Evolutionary conservation across 108 stramenopile species (phyloP).

Genomic region (Mediolabrus comicus): DNA sequence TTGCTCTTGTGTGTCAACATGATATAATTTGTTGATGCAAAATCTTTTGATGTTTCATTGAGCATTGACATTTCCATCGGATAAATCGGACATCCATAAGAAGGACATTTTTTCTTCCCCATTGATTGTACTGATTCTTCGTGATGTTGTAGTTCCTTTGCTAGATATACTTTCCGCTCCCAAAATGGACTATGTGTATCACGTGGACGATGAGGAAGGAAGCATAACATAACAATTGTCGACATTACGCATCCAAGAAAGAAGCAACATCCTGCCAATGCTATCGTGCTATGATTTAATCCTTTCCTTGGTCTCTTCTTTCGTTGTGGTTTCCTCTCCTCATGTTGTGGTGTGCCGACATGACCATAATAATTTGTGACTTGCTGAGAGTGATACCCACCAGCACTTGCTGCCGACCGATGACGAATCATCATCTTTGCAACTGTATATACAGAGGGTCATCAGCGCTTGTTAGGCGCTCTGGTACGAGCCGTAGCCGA

Average conservation of each 20-base stretch:
- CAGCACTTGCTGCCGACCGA: too few species aligned
- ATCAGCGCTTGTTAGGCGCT: too few species aligned
- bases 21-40: conserved; percentile 24
- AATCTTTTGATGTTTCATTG: neutral
- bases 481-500: too few species aligned
- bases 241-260: neutral
- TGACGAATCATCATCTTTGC: too few species aligned
- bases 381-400: too few species aligned
- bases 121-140: neutral
- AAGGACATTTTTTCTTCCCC: conserved; percentile 16
- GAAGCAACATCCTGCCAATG: neutral
- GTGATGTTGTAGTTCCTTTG: neutral
- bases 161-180: neutral
- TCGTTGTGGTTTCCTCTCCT: neutral
- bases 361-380: neutral
- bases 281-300: neutral
- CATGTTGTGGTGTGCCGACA: neutral
- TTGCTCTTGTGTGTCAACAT: conserved; percentile 43
- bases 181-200: neutral
- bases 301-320: neutral
- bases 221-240: neutral
- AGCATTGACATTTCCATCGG: conserved; percentile 5
- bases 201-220: neutral
- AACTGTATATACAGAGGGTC: too few species aligned
- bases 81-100: conserved; percentile 18